Conservation (phyloP, 2,329 filamentous ascomycete species). For the Arthrinium puccinioides region DNA sequence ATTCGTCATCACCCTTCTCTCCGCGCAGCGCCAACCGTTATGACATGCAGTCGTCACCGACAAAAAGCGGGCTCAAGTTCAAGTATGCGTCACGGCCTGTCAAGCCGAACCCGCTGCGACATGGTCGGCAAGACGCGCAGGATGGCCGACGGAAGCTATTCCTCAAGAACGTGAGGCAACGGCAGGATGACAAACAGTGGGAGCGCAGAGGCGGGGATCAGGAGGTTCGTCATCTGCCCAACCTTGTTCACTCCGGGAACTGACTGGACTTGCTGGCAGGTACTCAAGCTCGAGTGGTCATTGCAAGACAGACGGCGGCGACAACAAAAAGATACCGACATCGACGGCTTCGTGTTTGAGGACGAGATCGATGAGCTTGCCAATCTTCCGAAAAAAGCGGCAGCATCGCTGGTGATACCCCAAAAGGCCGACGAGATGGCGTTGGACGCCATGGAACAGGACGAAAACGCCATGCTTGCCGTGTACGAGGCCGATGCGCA, state of each 20-base stretch:
- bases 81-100: constrained; percentile 47
- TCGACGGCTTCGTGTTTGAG: constrained; percentile 35
- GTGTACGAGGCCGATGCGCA: constrained; percentile 29
- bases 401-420: constrained; percentile 4
- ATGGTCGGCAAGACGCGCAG: constrained; percentile 52
- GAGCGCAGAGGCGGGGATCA: constrained; percentile 56
- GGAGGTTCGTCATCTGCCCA: constrained; percentile 30
- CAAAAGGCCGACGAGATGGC: constrained; percentile 39
- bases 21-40: constrained; percentile 32
- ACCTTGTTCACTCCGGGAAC: not conserved
- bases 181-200: constrained; percentile 53
- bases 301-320: constrained; percentile 28
- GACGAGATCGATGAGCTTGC: constrained; percentile 45
- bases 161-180: constrained; percentile 57
- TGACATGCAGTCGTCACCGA: constrained; percentile 29
- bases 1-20: constrained; percentile 37
- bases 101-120: constrained; percentile 57
- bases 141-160: constrained; percentile 62
- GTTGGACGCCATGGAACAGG: constrained; percentile 45
- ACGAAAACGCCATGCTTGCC: constrained; percentile 50
- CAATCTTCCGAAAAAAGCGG: constrained; percentile 18
- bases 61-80: constrained; percentile 16
- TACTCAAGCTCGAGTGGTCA: constrained; percentile 35
- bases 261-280: constrained; percentile 14
- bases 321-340: constrained; percentile 30